These are phyloP conservation scores for Amanita exitialis DNA, from an alignment of 768 basidiomycete genomes.

Conservation along the genomic window DNA sequence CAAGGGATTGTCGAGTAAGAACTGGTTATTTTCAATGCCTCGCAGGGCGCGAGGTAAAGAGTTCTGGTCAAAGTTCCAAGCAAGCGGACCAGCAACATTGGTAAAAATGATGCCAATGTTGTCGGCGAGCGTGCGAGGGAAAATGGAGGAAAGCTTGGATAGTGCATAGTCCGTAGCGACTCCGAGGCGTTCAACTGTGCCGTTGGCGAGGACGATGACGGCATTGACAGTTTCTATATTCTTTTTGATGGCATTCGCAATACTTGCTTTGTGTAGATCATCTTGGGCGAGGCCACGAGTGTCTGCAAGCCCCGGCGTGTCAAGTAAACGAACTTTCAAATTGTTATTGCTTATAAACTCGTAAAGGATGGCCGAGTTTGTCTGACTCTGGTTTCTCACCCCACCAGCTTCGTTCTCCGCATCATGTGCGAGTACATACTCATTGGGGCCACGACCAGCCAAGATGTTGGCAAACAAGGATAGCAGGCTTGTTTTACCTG, in stretches of 20 bases:
- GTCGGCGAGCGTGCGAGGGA: slow-evolving; percentile 14
- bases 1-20: slow-evolving; percentile 9
- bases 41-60: slow-evolving; percentile 9
- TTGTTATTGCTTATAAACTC: slow-evolving; percentile 7
- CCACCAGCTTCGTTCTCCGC: slow-evolving; percentile 6
- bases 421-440: slow-evolving; percentile 5
- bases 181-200: slow-evolving; percentile 14
- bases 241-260: slow-evolving; percentile 13
- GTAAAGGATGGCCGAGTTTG: slow-evolving; percentile 8
- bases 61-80: slow-evolving; percentile 14
- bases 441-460: slow-evolving; percentile 2
- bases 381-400: slow-evolving; percentile 9
- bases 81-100: slow-evolving; percentile 10
- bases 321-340: slow-evolving; percentile 13
- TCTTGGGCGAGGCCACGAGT: slow-evolving; percentile 18
- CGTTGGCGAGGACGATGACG: slow-evolving; percentile 18
- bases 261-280: slow-evolving; percentile 14
- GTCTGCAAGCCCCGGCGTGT: slow-evolving; percentile 19
- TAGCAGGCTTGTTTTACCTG: slow-evolving; percentile 11
- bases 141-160: slow-evolving; percentile 13
- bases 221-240: slow-evolving; percentile 14
- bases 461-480: slow-evolving; percentile 11
- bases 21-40: background rate
- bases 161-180: slow-evolving; percentile 16
- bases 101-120: slow-evolving; percentile 19